Percentiles rank a stretch among this genome's conserved stretches.
These are phyloP conservation scores for Penicillium roqueforti DNA, from an alignment of 495 filamentous ascomycete genomes.

Conservation along the genomic window DNA sequence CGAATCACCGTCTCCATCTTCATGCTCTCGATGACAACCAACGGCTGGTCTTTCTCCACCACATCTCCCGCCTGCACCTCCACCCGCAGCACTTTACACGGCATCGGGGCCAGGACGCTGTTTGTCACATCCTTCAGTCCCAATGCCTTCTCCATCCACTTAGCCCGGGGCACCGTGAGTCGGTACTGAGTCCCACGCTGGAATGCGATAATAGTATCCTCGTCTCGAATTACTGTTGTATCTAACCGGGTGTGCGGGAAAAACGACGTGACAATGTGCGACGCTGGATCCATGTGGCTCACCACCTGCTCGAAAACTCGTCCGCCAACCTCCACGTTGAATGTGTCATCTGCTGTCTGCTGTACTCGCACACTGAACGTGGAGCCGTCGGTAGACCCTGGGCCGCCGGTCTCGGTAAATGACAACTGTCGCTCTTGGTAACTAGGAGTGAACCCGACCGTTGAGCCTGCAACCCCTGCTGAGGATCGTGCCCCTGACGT, in stretches of 20 bases:
- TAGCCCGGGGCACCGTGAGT: conserved; percentile 60
- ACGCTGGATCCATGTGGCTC: conserved; percentile 36
- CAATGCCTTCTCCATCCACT: conserved; percentile 82
- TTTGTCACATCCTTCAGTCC: conserved; percentile 77
- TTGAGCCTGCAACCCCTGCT: conserved; percentile 24
- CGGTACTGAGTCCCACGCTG: conserved; percentile 76
- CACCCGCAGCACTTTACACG: conserved; percentile 85
- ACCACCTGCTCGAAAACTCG: conserved; percentile 43
- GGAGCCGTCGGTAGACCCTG: conserved; percentile 26
- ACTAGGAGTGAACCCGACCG: conserved; percentile 51
- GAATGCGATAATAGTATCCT: conserved; percentile 71
- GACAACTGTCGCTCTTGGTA: conserved; percentile 53
- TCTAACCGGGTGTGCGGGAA: conserved; percentile 79
- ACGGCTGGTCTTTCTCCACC: conserved; percentile 79
- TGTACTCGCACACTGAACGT: conserved; percentile 62
- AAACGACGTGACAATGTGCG: conserved; percentile 47
- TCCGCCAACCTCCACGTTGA: conserved; percentile 60
- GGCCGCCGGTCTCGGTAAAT: conserved; percentile 40
- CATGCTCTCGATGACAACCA: conserved; percentile 99
- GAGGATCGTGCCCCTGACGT: conserved; percentile 16
- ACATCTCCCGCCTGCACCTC: conserved; percentile 74
- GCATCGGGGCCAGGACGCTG: conserved; percentile 89
- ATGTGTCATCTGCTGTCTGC: conserved; percentile 59
- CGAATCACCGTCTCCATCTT: conserved; percentile 99
- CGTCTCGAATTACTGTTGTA: conserved; percentile 68